Conservation (phyloP, 768 basidiomycete species). For the Pisolithus sp. region DNA sequence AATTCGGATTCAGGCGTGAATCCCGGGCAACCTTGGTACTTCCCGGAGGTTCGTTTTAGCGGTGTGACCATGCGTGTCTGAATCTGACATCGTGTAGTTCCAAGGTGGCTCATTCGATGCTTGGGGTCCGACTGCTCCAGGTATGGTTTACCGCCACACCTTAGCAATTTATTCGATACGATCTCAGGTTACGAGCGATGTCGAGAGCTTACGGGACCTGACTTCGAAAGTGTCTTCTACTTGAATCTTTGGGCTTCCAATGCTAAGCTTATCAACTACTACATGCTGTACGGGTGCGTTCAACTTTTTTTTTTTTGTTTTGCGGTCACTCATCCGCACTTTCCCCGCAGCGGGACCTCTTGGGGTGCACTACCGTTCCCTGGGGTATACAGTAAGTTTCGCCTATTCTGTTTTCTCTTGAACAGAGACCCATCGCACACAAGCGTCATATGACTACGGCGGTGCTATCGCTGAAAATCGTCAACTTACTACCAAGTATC, state of each 20-base stretch:
- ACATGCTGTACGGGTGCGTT: conserved; percentile 74
- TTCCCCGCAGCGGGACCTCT: conserved; percentile 59
- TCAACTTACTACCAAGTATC: conserved; percentile 58
- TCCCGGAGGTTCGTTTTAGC: conserved; percentile 50
- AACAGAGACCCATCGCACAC: conserved; percentile 2
- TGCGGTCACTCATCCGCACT: background rate
- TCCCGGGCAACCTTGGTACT: conserved; percentile 57
- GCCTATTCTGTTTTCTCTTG: background rate
- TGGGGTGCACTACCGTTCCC: conserved; percentile 81
- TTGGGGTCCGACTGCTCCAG: conserved; percentile 72
- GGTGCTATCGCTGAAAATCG: conserved; percentile 64
- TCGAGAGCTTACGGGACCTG: conserved; percentile 57
- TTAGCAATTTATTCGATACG: conserved; percentile 2
- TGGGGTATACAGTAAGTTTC: conserved; percentile 52
- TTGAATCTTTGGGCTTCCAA: conserved; percentile 74
- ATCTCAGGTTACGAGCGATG: conserved; percentile 56
- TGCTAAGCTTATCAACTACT: conserved; percentile 76
- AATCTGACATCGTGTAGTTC: conserved; percentile 35
- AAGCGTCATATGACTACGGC: conserved; percentile 76
- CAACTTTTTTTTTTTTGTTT: background rate
- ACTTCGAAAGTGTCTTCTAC: conserved; percentile 78
- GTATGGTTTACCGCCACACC: conserved; percentile 21
- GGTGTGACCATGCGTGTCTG: conserved; percentile 4
- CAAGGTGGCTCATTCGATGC: conserved; percentile 78
- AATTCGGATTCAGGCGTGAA: conserved; percentile 35